phyloP scores from a whole-genome alignment of 176 grass and related monocot species.

The Zoysia pacifica region DNA sequence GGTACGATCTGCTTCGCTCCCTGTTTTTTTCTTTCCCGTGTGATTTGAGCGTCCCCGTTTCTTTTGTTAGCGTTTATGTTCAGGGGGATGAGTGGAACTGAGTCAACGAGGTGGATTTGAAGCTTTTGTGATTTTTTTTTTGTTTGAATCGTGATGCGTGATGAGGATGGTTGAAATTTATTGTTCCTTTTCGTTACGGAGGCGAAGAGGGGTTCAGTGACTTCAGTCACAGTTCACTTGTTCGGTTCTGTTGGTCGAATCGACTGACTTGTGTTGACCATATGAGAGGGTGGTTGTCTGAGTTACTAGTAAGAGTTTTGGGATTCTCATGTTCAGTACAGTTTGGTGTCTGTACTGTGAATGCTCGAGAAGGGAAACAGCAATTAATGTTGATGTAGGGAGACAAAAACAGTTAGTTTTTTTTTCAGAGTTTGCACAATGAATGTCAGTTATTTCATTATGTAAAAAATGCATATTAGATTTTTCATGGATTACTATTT shows the following conservation, averaged over 20 bases:
- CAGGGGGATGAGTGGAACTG: not conserved
- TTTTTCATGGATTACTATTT: not conserved
- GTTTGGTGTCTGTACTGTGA: not conserved
- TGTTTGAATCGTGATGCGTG: not conserved
- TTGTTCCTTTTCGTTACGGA: not conserved
- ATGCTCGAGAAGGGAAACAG: not conserved
- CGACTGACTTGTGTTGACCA: conserved; percentile 3
- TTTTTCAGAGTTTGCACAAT: not conserved
- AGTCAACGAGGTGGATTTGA: not conserved
- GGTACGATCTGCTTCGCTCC: conserved; percentile 40
- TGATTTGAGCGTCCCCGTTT: conserved; percentile 15
- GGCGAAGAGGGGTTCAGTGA: not conserved
- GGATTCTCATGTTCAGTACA: not conserved
- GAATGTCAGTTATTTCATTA: not conserved
- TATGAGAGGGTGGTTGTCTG: not conserved
- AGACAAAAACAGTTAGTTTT: not conserved
- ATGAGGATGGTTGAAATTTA: not conserved
- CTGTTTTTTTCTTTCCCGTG: not conserved
- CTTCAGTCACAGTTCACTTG: not conserved
- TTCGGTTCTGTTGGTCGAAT: not conserved
- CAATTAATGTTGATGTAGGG: not conserved
- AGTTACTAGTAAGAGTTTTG: not conserved
- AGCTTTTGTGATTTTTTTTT: not conserved
- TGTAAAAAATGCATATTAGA: not conserved
- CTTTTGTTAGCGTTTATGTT: not conserved